These are phyloP conservation scores for Camellia granthamiana DNA, from an alignment of 148 eudicot genomes.

Conservation along the genomic window DNA sequence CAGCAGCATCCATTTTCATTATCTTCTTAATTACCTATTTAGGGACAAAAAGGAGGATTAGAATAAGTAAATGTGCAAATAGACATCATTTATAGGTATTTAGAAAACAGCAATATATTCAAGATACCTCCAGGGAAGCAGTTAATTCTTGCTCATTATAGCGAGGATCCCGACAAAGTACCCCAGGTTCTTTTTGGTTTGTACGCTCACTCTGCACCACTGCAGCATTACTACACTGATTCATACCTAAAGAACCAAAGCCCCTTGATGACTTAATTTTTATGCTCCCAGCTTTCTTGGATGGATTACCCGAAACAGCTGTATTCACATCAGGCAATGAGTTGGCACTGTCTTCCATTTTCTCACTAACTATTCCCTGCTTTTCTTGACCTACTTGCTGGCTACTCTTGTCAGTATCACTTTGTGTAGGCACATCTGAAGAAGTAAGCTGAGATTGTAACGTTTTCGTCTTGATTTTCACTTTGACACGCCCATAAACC, in stretches of 20 bases:
- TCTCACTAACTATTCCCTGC: constrained; percentile 19
- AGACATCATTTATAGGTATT: neutral
- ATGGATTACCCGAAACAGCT: constrained; percentile 20
- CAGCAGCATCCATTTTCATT: constrained; percentile 76
- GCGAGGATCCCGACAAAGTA: constrained; percentile 25
- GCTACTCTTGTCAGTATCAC: constrained; percentile 51
- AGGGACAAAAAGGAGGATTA: neutral
- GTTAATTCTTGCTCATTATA: constrained; percentile 47
- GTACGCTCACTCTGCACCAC: constrained; percentile 21
- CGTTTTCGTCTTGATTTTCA: constrained; percentile 63
- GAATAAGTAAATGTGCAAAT: neutral
- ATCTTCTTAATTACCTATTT: constrained; percentile 56
- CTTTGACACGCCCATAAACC: constrained; percentile 85
- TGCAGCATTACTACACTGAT: constrained; percentile 21
- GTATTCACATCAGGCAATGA: constrained; percentile 22
- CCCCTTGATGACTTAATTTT: constrained; percentile 24
- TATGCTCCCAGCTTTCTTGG: constrained; percentile 22
- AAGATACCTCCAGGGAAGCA: constrained; percentile 54
- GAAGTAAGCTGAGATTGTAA: constrained; percentile 43
- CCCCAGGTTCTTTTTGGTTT: constrained; percentile 20
- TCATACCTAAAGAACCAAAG: constrained; percentile 17
- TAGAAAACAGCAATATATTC: neutral
- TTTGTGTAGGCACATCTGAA: constrained; percentile 41
- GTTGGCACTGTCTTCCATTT: constrained; percentile 32
- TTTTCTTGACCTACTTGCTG: constrained; percentile 25